Conservation (phyloP, 23 red algal genomes). For the Gracilaria gracilis region DNA sequence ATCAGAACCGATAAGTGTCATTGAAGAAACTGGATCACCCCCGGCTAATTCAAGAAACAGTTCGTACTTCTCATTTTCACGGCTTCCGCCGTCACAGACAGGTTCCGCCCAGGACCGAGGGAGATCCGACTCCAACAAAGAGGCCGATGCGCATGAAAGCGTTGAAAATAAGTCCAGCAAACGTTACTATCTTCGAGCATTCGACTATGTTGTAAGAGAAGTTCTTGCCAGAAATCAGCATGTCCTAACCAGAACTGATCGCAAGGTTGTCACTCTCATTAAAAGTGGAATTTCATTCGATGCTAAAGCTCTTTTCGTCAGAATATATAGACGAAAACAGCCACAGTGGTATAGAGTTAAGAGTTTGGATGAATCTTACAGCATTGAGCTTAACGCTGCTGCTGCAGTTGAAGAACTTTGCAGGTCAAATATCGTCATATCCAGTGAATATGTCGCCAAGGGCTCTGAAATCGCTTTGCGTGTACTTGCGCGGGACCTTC, state of each 20-base stretch:
- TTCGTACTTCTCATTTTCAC: slow-evolving; percentile 33
- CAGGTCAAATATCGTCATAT: slow-evolving; percentile 4
- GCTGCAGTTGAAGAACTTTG: slow-evolving; percentile 28
- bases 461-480: not conserved
- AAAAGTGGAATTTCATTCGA: slow-evolving; percentile 29
- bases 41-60: slow-evolving; percentile 13
- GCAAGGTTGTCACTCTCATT: slow-evolving; percentile 27
- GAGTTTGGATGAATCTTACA: slow-evolving; percentile 36
- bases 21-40: slow-evolving; percentile 14
- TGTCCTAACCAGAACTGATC: slow-evolving; percentile 33
- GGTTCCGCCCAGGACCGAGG: not conserved
- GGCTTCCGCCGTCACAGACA: not conserved
- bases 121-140: not conserved
- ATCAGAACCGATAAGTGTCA: not conserved
- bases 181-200: slow-evolving; percentile 49
- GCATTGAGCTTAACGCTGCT: slow-evolving; percentile 19
- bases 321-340: slow-evolving; percentile 61
- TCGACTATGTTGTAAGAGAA: slow-evolving; percentile 55
- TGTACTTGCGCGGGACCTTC: slow-evolving; percentile 39
- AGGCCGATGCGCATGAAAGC: not conserved
- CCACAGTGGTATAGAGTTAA: slow-evolving; percentile 53
- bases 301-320: slow-evolving; percentile 61
- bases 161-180: not conserved
- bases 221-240: slow-evolving; percentile 40
- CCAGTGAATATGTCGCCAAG: slow-evolving; percentile 23